Evolutionary conservation across 148 eudicot genomes (phyloP).

Genomic region (Silene latifolia): DNA sequence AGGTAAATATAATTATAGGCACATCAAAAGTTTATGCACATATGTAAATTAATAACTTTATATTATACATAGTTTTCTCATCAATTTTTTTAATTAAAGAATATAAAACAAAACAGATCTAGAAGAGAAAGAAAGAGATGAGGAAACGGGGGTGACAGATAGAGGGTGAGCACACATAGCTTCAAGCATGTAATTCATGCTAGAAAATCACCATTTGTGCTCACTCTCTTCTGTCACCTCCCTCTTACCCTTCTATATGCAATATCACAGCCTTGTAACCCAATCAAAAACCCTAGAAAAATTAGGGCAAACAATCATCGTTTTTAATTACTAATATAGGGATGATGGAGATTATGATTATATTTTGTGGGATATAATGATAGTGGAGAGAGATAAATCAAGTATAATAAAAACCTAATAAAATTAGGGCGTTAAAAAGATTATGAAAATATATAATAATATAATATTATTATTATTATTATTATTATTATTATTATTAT

Average conservation of each 20-base stretch:
- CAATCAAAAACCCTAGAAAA: neutral
- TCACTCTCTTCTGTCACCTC: conserved; percentile 86
- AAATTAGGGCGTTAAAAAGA: conserved; percentile 8
- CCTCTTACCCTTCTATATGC: conserved; percentile 14
- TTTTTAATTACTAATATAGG: neutral
- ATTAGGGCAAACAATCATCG: neutral
- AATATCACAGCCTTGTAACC: neutral
- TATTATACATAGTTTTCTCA: too few relatives aligned
- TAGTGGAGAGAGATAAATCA: too few relatives aligned
- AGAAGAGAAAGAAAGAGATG: conserved; percentile 20
- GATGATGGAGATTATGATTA: too few relatives aligned
- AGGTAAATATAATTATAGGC: too few relatives aligned
- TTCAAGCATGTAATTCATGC: conserved; percentile 30
- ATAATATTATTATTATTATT: too few relatives aligned
- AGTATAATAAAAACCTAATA: too few relatives aligned
- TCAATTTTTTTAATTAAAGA: too few relatives aligned
- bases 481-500: too few relatives aligned
- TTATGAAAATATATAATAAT: neutral
- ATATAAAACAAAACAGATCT: neutral
- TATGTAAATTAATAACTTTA: too few relatives aligned
- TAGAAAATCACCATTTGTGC: conserved; percentile 49
- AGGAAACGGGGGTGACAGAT: conserved; percentile 54
- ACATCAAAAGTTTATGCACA: too few relatives aligned
- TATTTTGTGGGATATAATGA: too few relatives aligned
- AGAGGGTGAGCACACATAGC: conserved; percentile 48